Percentiles rank a stretch among this genome's conserved stretches.
phyloP scores from a whole-genome alignment of 495 filamentous ascomycete genomes.

The Aspergillus haitiensis region DNA sequence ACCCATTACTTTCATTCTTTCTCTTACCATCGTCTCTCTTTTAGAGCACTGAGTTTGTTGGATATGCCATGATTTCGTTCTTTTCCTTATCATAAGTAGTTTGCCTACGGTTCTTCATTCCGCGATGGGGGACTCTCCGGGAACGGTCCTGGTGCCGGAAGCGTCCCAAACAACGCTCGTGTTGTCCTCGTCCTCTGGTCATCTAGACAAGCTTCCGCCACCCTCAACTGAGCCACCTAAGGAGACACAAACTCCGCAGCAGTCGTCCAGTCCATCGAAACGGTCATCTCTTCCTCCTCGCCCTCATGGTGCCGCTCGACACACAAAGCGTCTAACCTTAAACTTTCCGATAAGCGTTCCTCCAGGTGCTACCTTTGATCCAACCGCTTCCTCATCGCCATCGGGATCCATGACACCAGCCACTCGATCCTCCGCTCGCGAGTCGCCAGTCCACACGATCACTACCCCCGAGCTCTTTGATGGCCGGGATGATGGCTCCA shows the following conservation, averaged over 20 bases:
- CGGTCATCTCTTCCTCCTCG: conserved; percentile 54
- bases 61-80: conserved; percentile 19
- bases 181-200: conserved; percentile 19
- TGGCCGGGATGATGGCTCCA: conserved; percentile 57
- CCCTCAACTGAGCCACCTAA: conserved; percentile 12
- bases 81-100: conserved; percentile 8
- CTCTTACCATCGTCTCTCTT: background rate
- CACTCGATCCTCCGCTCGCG: conserved; percentile 36
- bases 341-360: conserved; percentile 67
- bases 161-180: conserved; percentile 32
- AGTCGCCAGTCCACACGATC: conserved; percentile 32
- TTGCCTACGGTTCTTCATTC: conserved; percentile 27
- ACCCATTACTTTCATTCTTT: conserved; percentile 3
- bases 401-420: conserved; percentile 42
- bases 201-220: conserved; percentile 16
- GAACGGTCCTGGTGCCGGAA: conserved; percentile 39
- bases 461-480: conserved; percentile 49
- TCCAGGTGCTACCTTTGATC: conserved; percentile 31
- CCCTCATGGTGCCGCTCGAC: conserved; percentile 56
- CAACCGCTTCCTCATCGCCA: conserved; percentile 40
- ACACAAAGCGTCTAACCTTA: conserved; percentile 74
- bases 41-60: too few relatives aligned
- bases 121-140: conserved; percentile 42
- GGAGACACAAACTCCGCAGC: background rate
- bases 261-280: conserved; percentile 31